Percentiles rank a stretch among this genome's conserved stretches.
These are phyloP conservation scores for Cryptosporidium bovis DNA, from an alignment of 169 alveolate genomes.

Conservation along the genomic window DNA sequence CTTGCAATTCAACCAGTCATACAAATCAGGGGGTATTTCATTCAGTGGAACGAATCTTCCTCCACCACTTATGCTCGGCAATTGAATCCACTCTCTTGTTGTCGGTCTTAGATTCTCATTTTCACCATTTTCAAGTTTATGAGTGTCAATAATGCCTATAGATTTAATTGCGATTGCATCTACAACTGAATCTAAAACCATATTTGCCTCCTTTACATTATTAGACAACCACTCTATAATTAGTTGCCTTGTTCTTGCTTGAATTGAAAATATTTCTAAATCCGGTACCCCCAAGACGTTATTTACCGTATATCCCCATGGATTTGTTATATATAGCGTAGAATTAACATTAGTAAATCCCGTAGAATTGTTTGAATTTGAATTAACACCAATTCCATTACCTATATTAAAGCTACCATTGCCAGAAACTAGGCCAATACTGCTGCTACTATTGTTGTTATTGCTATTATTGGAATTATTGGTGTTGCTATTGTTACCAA, in stretches of 20 bases:
- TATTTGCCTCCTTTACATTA: slow-evolving; percentile 33
- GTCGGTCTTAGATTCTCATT: slow-evolving; percentile 2
- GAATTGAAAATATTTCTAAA: slow-evolving; percentile 26
- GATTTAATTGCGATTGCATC: slow-evolving; percentile 48
- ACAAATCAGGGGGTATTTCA: slow-evolving; percentile 58
- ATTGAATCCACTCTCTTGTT: slow-evolving; percentile 60
- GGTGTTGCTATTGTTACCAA: too few relatives aligned
- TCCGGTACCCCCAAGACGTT: slow-evolving; percentile 47
- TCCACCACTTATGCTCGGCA: slow-evolving; percentile 47
- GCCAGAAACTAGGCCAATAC: too few relatives aligned
- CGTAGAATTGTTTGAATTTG: background rate
- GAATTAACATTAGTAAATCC: background rate
- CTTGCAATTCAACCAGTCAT: slow-evolving; percentile 59
- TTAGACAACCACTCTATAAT: slow-evolving; percentile 31
- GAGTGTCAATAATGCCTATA: slow-evolving; percentile 14
- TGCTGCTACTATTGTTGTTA: too few relatives aligned
- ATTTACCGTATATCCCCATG: slow-evolving; percentile 51
- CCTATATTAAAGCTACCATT: background rate
- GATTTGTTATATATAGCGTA: slow-evolving; percentile 17
- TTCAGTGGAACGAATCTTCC: slow-evolving; percentile 65
- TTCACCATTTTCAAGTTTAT: background rate
- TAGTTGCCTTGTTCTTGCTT: slow-evolving; percentile 40
- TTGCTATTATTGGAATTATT: too few relatives aligned
- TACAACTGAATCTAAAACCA: slow-evolving; percentile 46
- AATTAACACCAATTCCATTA: background rate